Base-by-base conservation (phyloP, 345 rosid species). In the Murraya koenigii region DNA sequence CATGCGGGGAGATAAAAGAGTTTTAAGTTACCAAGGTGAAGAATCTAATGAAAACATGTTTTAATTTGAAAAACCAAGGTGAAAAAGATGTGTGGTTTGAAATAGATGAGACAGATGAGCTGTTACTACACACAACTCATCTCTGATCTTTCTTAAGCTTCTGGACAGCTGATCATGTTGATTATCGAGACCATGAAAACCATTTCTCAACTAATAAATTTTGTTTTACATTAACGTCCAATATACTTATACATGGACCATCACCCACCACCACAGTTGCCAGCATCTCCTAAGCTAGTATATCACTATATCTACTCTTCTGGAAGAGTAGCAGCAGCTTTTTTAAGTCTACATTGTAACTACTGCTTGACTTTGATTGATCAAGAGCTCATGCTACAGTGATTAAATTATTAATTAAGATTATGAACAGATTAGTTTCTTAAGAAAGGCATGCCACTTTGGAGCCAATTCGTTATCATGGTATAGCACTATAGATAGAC, bases 141-240 rank as follows among this genome's bases (percentile, higher is more conserved):
- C 9, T 25, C 22, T 28, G 47, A 79, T 55, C 13, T 35, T 25
- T 54, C 38, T 47, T 10, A 63, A 25, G 74, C 58, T 13, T 44
- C 49, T 8, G 17, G 17, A 44, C 17, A 44, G 49, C 49, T 44
- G 49, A 44, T 44, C 72, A 26, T 13, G 71, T 22, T 69, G 56
- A 63, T 77, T 77, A 66, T 78, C 68, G 2, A 17, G 52, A 85
- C 80, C 80, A 66, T 81, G 90, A 88, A 86, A 88, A 65, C 80
- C 35, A 86, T 71, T 66, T 82, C 77, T 68, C 86, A 84, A 82
- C 93, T 65, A 69, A 59, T 79, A 73, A 67, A 60, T 36, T 44
- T 66, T 65, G 72, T 59, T 62, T 36, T 26, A 56, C 74, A 1
- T 55, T 58, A 30, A 66, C 66, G 68, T 49, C 41, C 47, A 52